phyloP scores from a whole-genome alignment of 208 protist species.

The Acanthamoeba quina region DNA sequence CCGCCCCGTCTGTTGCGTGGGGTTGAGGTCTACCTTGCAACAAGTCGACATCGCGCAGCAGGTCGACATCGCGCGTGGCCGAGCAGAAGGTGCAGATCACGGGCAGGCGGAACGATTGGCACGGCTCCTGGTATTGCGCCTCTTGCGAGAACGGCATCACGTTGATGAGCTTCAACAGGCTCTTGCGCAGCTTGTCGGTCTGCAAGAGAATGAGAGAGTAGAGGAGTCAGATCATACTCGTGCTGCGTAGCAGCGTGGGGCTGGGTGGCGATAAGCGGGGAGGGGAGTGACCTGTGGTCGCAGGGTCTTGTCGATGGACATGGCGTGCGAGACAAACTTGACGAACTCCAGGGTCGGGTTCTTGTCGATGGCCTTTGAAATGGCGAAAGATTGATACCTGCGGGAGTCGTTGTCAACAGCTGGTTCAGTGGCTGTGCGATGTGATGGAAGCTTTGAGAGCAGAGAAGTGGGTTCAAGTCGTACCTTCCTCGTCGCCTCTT shows the following conservation, averaged over 20 bases:
- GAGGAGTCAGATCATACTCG: neutral
- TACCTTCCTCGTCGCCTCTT: slow-evolving; percentile 44
- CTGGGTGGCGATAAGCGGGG: neutral
- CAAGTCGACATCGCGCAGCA: slow-evolving; percentile 68
- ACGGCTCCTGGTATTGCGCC: slow-evolving; percentile 83
- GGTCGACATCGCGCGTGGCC: slow-evolving; percentile 74
- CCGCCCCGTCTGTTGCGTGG: too few relatives aligned
- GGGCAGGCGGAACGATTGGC: slow-evolving; percentile 81
- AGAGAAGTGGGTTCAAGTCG: neutral
- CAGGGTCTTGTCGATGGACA: slow-evolving; percentile 83
- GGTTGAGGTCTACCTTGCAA: neutral
- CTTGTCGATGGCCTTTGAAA: slow-evolving; percentile 60
- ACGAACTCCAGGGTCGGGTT: slow-evolving; percentile 81
- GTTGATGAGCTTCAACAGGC: slow-evolving; percentile 76
- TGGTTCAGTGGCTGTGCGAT: too few relatives aligned
- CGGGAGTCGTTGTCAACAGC: neutral
- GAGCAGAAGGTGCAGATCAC: slow-evolving; percentile 89
- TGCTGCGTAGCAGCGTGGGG: neutral
- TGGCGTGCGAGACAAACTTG: slow-evolving; percentile 85
- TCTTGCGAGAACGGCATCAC: slow-evolving; percentile 44
- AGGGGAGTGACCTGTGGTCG: slow-evolving; percentile 27
- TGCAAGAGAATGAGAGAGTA: slow-evolving; percentile 27
- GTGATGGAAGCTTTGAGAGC: too few relatives aligned
- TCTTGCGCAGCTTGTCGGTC: slow-evolving; percentile 85
- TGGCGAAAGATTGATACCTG: slow-evolving; percentile 55